Percentiles rank a stretch among this genome's conserved stretches.
These are phyloP conservation scores for Solanum neorickii DNA, from an alignment of 257 asterid genomes.

Conservation along the genomic window DNA sequence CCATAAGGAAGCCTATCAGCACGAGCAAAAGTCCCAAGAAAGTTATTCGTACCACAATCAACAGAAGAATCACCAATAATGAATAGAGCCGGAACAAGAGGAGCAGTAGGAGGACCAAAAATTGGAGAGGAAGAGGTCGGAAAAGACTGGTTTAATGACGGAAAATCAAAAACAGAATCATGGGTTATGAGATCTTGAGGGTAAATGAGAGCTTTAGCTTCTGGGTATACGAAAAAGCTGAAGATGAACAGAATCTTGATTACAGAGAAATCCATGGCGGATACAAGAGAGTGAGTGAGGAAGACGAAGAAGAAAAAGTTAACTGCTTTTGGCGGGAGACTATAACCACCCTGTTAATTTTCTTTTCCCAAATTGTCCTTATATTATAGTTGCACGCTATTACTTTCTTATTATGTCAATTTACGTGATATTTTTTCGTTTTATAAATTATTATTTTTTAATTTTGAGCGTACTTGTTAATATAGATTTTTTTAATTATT, in stretches of 20 bases:
- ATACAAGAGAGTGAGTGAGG: not conserved
- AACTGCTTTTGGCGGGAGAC: not conserved
- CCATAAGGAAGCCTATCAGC: slow-evolving; percentile 95
- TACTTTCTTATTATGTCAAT: not conserved
- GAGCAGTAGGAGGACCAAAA: not conserved
- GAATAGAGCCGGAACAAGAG: slow-evolving; percentile 63
- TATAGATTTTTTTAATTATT: too few species aligned
- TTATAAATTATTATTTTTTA: too few species aligned
- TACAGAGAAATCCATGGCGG: not conserved
- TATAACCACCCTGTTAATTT: not conserved
- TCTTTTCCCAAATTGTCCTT: not conserved
- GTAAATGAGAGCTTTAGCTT: not conserved
- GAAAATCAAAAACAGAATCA: not conserved
- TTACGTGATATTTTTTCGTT: too few species aligned
- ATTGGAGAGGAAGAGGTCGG: slow-evolving; percentile 1
- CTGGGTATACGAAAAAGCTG: not conserved
- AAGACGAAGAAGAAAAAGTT: not conserved
- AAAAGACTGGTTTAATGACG: slow-evolving; percentile 1
- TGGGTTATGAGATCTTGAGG: not conserved
- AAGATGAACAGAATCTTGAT: not conserved
- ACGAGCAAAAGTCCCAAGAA: slow-evolving; percentile 82
- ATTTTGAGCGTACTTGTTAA: too few species aligned
- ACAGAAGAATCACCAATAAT: slow-evolving; percentile 90
- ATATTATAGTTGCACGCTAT: not conserved
- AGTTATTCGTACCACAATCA: slow-evolving; percentile 86